Evolutionary conservation across 495 filamentous ascomycete genomes (phyloP).

Genomic region (Annulohypoxylon stygium): DNA sequence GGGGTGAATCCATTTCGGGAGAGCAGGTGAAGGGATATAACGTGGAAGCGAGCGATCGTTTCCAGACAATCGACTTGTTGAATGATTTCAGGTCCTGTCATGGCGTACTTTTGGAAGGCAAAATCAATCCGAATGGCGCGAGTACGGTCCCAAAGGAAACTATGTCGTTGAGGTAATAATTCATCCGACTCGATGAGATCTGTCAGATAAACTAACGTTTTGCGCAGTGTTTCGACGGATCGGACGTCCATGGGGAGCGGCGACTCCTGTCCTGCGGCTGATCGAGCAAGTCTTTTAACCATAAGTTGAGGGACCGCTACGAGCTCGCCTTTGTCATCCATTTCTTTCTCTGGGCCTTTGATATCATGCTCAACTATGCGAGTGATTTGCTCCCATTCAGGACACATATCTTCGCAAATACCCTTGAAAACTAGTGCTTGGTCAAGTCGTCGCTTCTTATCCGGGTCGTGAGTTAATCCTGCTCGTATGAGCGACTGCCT

Average conservation of each 20-base stretch:
- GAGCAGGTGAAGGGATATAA: slow-evolving; percentile 86
- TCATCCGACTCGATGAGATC: slow-evolving; percentile 75
- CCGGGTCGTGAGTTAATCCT: slow-evolving; percentile 88
- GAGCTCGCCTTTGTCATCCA: slow-evolving; percentile 53
- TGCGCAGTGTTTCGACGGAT: slow-evolving; percentile 77
- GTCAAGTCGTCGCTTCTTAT: slow-evolving; percentile 81
- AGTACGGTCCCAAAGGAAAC: slow-evolving; percentile 95
- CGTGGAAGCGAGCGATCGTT: slow-evolving; percentile 91
- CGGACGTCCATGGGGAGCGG: slow-evolving; percentile 94
- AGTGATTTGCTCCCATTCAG: slow-evolving; percentile 85
- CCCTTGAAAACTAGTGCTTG: slow-evolving; percentile 90
- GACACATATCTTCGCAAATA: slow-evolving; percentile 94
- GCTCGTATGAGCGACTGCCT: slow-evolving; percentile 77
- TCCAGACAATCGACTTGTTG: slow-evolving; percentile 88
- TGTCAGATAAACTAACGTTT: slow-evolving; percentile 86
- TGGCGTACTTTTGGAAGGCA: slow-evolving; percentile 81
- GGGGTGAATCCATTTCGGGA: slow-evolving; percentile 71
- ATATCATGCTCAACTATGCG: slow-evolving; percentile 77
- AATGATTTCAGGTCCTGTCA: slow-evolving; percentile 68
- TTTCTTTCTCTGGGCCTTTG: slow-evolving; percentile 64
- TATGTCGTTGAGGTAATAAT: slow-evolving; percentile 76
- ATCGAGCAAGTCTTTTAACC: slow-evolving; percentile 89
- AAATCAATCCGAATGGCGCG: slow-evolving; percentile 94
- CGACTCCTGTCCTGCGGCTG: slow-evolving; percentile 91
- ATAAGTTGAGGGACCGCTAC: slow-evolving; percentile 58